Evolutionary conservation across 2,329 filamentous ascomycete species (phyloP).

Genomic region (Hirsutella thompsonii): DNA sequence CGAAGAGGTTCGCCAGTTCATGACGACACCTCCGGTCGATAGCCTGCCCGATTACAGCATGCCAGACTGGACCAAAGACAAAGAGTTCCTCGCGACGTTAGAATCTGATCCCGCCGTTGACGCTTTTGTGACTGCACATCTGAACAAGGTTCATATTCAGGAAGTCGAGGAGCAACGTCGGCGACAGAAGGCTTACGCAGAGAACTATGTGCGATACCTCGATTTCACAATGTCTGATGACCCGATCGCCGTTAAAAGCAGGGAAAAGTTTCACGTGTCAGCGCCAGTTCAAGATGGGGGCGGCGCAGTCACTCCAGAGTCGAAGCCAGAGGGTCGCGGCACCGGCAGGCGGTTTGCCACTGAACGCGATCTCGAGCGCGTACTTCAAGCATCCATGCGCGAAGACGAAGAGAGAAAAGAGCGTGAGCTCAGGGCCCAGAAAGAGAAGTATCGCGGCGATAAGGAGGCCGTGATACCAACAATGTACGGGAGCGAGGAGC

Average conservation of each 20-base stretch:
- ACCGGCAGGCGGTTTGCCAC: constrained; percentile 48
- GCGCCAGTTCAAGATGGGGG: constrained; percentile 20
- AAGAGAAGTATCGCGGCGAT: constrained; percentile 59
- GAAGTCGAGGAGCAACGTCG: constrained; percentile 24
- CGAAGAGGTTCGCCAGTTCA: constrained; percentile 35
- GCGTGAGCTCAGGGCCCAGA: constrained; percentile 48
- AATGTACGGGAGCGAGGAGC: constrained; percentile 51
- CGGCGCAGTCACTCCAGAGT: constrained; percentile 32
- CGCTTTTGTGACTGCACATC: constrained; percentile 30
- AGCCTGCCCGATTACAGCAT: constrained; percentile 35
- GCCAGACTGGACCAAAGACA: constrained; percentile 35
- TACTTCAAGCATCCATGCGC: constrained; percentile 57
- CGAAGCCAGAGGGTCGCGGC: constrained; percentile 43
- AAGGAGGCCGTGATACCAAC: constrained; percentile 65
- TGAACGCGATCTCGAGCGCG: constrained; percentile 60
- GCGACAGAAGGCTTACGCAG: constrained; percentile 27
- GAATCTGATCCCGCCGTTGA: constrained; percentile 26
- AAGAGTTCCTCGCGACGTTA: constrained; percentile 28
- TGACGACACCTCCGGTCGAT: constrained; percentile 41
- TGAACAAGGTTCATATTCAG: constrained; percentile 27
- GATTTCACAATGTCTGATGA: constrained; percentile 43
- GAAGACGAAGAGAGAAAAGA: constrained; percentile 60
- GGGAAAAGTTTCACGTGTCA: constrained; percentile 36
- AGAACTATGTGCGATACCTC: constrained; percentile 38
- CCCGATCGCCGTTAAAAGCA: constrained; percentile 38